Evolutionary conservation across 495 filamentous ascomycete genomes (phyloP), one percentile per base, ranked within the genome.

Genomic region (Acidiella bohemica): DNA sequence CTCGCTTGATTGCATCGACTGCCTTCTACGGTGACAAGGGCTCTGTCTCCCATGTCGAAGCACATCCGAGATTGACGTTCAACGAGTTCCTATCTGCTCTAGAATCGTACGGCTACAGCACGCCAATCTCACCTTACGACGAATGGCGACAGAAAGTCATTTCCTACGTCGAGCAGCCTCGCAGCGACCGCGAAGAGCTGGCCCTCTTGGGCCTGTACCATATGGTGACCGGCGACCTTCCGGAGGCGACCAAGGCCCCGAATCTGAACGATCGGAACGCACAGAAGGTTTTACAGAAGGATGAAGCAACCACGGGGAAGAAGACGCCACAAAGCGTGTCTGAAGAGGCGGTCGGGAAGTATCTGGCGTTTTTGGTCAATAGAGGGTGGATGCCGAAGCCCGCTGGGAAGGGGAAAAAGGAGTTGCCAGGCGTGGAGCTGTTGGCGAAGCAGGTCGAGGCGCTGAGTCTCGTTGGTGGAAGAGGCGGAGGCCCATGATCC

Each of bases 141-240:
- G 49, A 28, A 32, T 68, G 51, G 67, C 33, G 37, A 12, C 10
- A 36, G 14, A 53, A 59, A 5, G 53, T 67, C 14, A 54, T 61
- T 22, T 37, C 49, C 1, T 65, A 67, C 36, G 61, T 67, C 20
- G 51, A 53, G 25, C 35, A 49, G 19, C 43, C 34, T 4, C 54
- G 58, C 25, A 49, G 53, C 36, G 67, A 44, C 1, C 36, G 73
- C 33, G 65, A 67, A 32, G 74, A 82, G 59, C 73, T 76, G 51
- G 79, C 80, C n/a, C 62, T 83, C 44, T 79, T 90, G 72, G 84
- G 85, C 1, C 72, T 94, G 19, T 85, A 80, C 54, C 80, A 93
- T 59, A 88, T 92, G 56, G 81, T 81, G 29, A 78, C 75, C 21
- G 70, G 72, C 13, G 78, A 93, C 52, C 71, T 95, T 7, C 86